Base-by-base conservation (phyloP, 352 stramenopile genomes). In the Phytophthora sojae region DNA sequence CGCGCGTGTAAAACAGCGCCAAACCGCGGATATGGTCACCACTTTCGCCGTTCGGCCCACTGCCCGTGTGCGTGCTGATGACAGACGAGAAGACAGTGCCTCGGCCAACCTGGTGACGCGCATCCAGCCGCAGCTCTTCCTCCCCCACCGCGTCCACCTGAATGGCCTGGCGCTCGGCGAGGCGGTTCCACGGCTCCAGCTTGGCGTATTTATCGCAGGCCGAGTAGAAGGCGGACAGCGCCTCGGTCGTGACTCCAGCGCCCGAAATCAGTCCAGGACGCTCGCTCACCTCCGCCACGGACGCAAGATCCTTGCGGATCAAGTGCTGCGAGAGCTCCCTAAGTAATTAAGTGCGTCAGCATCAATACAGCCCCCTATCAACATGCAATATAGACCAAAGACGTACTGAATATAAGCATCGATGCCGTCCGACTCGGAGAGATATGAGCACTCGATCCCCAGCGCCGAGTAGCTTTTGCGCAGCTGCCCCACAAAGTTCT, bases 381-480 rank as follows among this genome's bases (percentile, higher is more conserved):
- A 19, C 39, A 2, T n/a, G 14, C 39, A 49, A 21, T 9, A 14
- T 49, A 14, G 39, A n/a, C 17, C 14, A 7, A n/a, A 23, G 35
- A 79, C 83, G 57, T 81, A 94, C 85, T 89, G 80, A 54, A 96
- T 93, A 66, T 94, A 95, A 17, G 86, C 65, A 49, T 95, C 87
- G 37, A 96, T 96, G 26, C 89, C 89, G 49, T 96, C 85, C 32
- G 89, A 96, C 65, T 96, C 89, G 29, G 87, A 92, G 30, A 96
- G 63, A 44, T 91, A 96, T 57, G 88, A 94, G 72, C 88, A 96
- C 64, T 96, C 88, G 59, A 96, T 96, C 51, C 82, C 79, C 19
- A 96, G 71, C 8, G 84, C 80, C 4, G 83, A 79, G 65, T 86
- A 95, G 63, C 84, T 93, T 62, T 93, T 93, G 50, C 87, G 80